Evolutionary conservation across 768 basidiomycete genomes (phyloP).

Genomic region (Lactarius hatsudake): DNA sequence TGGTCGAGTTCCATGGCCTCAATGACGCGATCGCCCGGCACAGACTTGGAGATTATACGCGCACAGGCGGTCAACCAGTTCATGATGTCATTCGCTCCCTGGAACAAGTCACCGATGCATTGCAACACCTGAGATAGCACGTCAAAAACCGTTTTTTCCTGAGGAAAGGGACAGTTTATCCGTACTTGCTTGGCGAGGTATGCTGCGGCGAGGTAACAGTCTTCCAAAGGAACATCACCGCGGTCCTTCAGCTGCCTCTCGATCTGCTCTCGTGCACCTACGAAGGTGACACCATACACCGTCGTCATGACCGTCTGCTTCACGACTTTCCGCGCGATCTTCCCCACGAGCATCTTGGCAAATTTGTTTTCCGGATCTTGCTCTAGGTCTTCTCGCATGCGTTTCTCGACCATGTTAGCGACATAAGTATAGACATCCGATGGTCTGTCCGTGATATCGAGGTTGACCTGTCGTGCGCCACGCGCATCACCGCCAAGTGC

Average conservation of each 20-base stretch:
- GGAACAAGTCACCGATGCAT: slow-evolving; percentile 90
- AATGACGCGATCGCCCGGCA: slow-evolving; percentile 66
- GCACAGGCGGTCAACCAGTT: slow-evolving; percentile 85
- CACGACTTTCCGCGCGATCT: slow-evolving; percentile 89
- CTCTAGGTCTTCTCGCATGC: slow-evolving; percentile 53
- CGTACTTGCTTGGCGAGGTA: slow-evolving; percentile 77
- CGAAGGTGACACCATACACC: slow-evolving; percentile 94
- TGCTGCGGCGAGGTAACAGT: slow-evolving; percentile 68
- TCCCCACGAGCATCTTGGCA: slow-evolving; percentile 67
- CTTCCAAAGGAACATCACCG: slow-evolving; percentile 66
- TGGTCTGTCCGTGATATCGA: slow-evolving; percentile 78
- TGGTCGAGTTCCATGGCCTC: slow-evolving; percentile 39
- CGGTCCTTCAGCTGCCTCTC: slow-evolving; percentile 81
- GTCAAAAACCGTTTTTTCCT: background rate
- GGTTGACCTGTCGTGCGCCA: slow-evolving; percentile 91
- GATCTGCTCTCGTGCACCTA: slow-evolving; percentile 94
- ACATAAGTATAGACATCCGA: slow-evolving; percentile 96
- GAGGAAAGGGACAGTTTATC: background rate
- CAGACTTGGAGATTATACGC: slow-evolving; percentile 80
- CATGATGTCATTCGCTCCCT: slow-evolving; percentile 89
- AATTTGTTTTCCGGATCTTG: slow-evolving; percentile 39
- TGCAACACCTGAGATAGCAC: slow-evolving; percentile 49
- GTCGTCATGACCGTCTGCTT: slow-evolving; percentile 99
- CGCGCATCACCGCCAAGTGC: slow-evolving; percentile 89
- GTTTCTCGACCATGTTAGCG: slow-evolving; percentile 76